A percentile compares a stretch with the other conserved stretches of the same genome.
Conservation (phyloP, 106 monocot species). For the Narthecium ossifragum region DNA sequence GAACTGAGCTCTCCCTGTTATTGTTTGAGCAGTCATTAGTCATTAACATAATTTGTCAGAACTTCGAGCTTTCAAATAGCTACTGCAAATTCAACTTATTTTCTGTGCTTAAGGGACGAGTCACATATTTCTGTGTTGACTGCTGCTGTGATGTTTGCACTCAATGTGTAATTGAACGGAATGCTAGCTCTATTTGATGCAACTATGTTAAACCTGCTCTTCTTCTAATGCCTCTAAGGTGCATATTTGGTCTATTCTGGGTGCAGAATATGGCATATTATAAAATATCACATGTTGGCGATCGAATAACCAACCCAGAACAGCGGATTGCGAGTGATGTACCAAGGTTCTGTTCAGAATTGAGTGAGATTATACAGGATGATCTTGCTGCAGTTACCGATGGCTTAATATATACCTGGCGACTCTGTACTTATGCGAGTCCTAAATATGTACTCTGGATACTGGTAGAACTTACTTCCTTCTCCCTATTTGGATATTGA, state of each 20-base stretch:
- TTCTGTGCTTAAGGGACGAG: no score
- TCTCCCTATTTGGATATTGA: neutral
- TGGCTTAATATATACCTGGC: constrained; percentile 88
- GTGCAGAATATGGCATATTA: constrained; percentile 97
- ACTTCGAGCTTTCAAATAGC: no score
- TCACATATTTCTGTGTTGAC: no score
- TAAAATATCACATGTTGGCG: constrained; percentile 97
- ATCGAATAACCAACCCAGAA: constrained; percentile 78
- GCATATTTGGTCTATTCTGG: neutral
- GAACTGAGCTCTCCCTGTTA: no score
- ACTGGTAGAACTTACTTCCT: constrained; percentile 48
- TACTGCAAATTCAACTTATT: no score
- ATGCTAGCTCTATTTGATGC: no score
- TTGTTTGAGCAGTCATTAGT: no score
- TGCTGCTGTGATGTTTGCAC: no score
- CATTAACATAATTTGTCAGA: no score
- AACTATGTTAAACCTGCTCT: no score
- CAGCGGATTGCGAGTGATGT: constrained; percentile 96
- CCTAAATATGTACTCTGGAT: constrained; percentile 99
- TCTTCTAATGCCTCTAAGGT: neutral
- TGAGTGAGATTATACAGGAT: constrained; percentile 97
- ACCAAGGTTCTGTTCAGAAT: constrained; percentile 90
- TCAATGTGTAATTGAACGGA: no score
- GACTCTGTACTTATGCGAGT: constrained; percentile 98
- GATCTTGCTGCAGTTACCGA: constrained; percentile 90